A percentile compares a stretch with the other conserved stretches of the same genome.
Conservation (phyloP, 2,329 filamentous ascomycete genomes). For the Ceratocystis destructans region DNA sequence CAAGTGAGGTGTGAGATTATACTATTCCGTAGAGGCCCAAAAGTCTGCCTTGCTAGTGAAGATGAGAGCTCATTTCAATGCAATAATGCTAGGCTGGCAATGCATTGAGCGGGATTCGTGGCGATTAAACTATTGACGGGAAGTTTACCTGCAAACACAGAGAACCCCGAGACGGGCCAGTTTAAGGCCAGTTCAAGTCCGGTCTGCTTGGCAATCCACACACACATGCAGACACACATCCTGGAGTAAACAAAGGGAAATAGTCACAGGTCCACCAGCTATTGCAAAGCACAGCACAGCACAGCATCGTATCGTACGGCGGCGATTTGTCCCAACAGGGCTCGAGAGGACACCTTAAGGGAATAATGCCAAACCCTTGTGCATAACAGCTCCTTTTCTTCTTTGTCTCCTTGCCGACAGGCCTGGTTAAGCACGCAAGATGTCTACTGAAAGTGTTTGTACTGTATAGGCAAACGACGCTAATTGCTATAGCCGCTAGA, state of each 20-base stretch:
- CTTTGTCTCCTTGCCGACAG: background rate
- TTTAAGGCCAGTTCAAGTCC: background rate
- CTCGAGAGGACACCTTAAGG: background rate
- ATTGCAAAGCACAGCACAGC: background rate
- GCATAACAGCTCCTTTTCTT: background rate
- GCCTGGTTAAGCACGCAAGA: background rate
- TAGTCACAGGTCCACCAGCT: background rate
- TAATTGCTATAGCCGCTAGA: background rate
- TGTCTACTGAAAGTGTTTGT: background rate
- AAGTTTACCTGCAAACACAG: background rate
- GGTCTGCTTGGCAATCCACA: background rate
- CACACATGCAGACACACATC: background rate
- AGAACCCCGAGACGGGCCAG: background rate
- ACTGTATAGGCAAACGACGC: background rate
- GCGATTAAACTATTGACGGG: background rate
- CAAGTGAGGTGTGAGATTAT: background rate
- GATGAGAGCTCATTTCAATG: background rate
- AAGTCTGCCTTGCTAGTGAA: background rate
- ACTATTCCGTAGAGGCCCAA: background rate
- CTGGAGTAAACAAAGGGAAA: background rate
- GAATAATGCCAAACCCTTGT: background rate
- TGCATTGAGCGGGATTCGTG: conserved; percentile 4
- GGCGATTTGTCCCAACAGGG: background rate
- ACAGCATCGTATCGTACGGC: background rate
- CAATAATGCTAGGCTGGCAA: background rate